A percentile compares a stretch with the other conserved stretches of the same genome.
Evolutionary conservation across 345 rosid species (phyloP).

Genomic region (Salix brachista): DNA sequence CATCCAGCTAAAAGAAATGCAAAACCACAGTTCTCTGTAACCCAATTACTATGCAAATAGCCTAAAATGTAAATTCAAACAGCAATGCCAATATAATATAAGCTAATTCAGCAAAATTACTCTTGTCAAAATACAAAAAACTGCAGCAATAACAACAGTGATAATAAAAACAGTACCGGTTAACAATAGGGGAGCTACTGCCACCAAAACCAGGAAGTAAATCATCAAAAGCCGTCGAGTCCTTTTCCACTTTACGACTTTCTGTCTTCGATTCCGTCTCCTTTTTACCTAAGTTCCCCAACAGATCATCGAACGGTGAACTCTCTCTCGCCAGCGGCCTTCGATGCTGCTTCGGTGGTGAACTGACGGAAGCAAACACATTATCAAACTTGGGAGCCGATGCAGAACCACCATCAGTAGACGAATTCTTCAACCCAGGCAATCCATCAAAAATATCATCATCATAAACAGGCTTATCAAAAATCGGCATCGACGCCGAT

Average conservation of each 20-base stretch:
- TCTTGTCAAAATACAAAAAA: background rate
- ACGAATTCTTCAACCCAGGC: slow-evolving; percentile 48
- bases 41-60: background rate
- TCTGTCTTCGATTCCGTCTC: slow-evolving; percentile 34
- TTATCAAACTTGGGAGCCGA: slow-evolving; percentile 35
- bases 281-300: slow-evolving; percentile 42
- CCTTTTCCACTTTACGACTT: slow-evolving; percentile 29
- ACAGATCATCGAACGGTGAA: slow-evolving; percentile 53
- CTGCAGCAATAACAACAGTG: background rate
- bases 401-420: slow-evolving; percentile 13
- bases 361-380: slow-evolving; percentile 27
- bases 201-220: slow-evolving; percentile 71
- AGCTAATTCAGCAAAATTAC: background rate
- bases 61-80: background rate
- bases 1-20: background rate
- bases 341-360: slow-evolving; percentile 23
- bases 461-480: slow-evolving; percentile 67
- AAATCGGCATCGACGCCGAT: slow-evolving; percentile 45
- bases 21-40: background rate
- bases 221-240: slow-evolving; percentile 54
- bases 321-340: background rate
- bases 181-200: slow-evolving; percentile 41
- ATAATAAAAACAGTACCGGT: slow-evolving; percentile 12
- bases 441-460: slow-evolving; percentile 63
- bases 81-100: background rate